Conservation (phyloP, 2,329 filamentous ascomycete genomes). For the Hypoxylon sp. region DNA sequence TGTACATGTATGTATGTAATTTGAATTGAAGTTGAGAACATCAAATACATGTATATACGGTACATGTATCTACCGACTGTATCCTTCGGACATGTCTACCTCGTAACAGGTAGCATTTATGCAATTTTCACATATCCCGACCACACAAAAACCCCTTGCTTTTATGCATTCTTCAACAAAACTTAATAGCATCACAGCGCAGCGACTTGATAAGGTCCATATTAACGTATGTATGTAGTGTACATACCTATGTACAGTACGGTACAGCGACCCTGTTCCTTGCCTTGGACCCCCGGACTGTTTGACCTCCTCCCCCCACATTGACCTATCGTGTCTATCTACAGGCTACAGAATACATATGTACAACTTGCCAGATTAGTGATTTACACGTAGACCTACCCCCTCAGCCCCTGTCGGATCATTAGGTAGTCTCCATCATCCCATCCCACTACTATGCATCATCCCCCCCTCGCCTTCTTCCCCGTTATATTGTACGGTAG, state of each 20-base stretch:
- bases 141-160: conserved; percentile 5
- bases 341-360: conserved; percentile 22
- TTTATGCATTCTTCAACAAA: conserved; percentile 6
- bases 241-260: background rate
- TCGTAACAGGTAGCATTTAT: too few species aligned
- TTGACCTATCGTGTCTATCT: conserved; percentile 44
- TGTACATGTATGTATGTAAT: background rate
- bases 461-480: conserved; percentile 2
- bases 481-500: conserved; percentile 14
- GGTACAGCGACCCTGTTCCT: conserved; percentile 30
- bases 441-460: conserved; percentile 12
- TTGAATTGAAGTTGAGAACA: too few species aligned
- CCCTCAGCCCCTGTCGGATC: conserved; percentile 31
- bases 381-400: conserved; percentile 34
- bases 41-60: too few species aligned
- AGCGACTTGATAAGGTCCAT: background rate
- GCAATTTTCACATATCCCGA: conserved; percentile 14
- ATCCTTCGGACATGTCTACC: conserved; percentile 6
- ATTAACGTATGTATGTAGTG: background rate
- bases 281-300: conserved; percentile 25
- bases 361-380: conserved; percentile 25
- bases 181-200: background rate
- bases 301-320: conserved; percentile 25
- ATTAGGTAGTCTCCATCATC: conserved; percentile 23
- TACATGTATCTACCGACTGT: too few species aligned